Evolutionary conservation across 768 basidiomycete species (phyloP), one percentile per base, ranked within the genome.

Genomic region (Boletus patriciae): DNA sequence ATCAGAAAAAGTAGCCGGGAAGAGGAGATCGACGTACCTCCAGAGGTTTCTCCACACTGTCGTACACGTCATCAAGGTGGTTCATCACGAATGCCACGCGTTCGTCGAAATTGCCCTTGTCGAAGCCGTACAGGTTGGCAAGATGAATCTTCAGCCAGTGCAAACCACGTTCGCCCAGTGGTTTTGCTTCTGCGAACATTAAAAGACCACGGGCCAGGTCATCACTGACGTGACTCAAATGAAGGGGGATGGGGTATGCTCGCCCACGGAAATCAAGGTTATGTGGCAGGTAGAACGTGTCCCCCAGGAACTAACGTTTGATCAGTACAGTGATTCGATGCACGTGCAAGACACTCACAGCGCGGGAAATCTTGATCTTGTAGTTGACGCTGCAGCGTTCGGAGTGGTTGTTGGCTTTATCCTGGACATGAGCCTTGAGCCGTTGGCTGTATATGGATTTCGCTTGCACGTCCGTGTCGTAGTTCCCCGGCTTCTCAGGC

Each of bases 191-290:
- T 6, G 81, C 91, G 59, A 99, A 99, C 50, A 78, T 81, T 27
- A 99, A 81, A 43, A 99, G 74, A 4, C 94, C 90, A 65, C 96
- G 87, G 50, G 85, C 86, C 21, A 98, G 79, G 70, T 99, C 96
- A 70, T 99, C 93, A 10, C 96, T 95, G 52, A 98, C 90, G 63
- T 98, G 96, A 65, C 87, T 94, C 51, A 99, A 79, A 76, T 98
- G 93, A 5, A 94, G 94, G 1, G 96, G 95, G 42, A 97, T 87
- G 12, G 97, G 96, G 69, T 99, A 99, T 0, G 96, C 94, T 50
- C 96, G 88, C 9, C 97, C 97, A 57, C 96, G 86, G 80, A 98
- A 99, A 73, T 99, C 97, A 64, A 98, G 78, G 71, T 97, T 98
- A 72, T 98, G 96, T 0, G 96, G 95, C 48, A 95, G 79, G 74